Evolutionary conservation across 257 asterid species (phyloP).

Genomic region (Gentiana dahurica): DNA sequence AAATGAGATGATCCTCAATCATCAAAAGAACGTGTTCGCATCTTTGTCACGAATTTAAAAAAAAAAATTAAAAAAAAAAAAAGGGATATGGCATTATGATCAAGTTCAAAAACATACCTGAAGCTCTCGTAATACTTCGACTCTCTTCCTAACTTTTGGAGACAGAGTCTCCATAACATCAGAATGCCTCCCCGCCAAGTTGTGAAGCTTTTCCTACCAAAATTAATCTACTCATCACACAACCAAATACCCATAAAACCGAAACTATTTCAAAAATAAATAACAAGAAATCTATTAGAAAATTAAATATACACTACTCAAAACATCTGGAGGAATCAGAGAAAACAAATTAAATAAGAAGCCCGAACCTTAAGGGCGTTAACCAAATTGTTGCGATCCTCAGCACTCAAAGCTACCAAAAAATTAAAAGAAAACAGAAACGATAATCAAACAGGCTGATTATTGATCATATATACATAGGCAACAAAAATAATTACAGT

Average conservation of each 20-base stretch:
- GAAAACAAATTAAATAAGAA: background rate
- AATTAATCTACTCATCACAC: background rate
- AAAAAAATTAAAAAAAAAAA: too few relatives aligned
- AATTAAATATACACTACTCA: background rate
- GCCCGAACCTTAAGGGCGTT: conserved; percentile 62
- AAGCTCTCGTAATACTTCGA: conserved; percentile 50
- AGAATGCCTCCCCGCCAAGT: conserved; percentile 50
- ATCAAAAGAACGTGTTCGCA: too few relatives aligned
- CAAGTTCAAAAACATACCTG: conserved; percentile 35
- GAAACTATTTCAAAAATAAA: background rate
- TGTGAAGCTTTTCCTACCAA: conserved; percentile 54
- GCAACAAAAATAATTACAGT: too few relatives aligned
- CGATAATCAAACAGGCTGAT: conserved; percentile 1
- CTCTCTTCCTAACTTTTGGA: conserved; percentile 58
- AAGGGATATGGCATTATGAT: too few relatives aligned
- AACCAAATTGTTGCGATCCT: conserved; percentile 70
- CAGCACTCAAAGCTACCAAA: conserved; percentile 64
- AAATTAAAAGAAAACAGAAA: background rate
- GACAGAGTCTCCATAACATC: conserved; percentile 50
- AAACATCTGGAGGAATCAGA: too few relatives aligned
- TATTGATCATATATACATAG: background rate
- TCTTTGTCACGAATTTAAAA: too few relatives aligned
- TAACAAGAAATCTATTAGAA: too few relatives aligned
- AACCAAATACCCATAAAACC: background rate
- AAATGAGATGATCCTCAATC: too few relatives aligned